phyloP scores from a whole-genome alignment of 164 flowering plant species.

The Berberis vulgaris region DNA sequence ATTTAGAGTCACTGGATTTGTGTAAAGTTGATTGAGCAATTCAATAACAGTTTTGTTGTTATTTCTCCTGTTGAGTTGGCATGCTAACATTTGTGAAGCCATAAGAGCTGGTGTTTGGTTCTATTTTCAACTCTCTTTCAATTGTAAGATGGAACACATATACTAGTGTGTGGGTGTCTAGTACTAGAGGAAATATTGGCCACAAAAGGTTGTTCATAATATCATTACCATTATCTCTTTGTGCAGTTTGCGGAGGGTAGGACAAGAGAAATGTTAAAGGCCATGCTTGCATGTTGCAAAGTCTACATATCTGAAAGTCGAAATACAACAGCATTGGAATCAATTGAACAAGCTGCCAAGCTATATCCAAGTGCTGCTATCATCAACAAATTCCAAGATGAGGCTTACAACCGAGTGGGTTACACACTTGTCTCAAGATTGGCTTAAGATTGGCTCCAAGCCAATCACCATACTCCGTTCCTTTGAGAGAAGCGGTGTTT shows the following conservation, averaged over 20 bases:
- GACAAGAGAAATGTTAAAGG: slow-evolving; percentile 16
- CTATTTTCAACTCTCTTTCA: no score
- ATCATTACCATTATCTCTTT: slow-evolving; percentile 7
- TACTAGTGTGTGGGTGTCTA: background rate
- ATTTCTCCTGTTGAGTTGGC: no score
- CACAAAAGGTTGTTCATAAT: background rate
- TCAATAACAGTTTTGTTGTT: no score
- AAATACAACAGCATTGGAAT: slow-evolving; percentile 41
- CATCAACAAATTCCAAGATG: slow-evolving; percentile 57
- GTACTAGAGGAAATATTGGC: slow-evolving; percentile 6
- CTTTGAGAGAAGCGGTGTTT: slow-evolving; percentile 43
- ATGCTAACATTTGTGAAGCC: no score
- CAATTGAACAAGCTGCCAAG: slow-evolving; percentile 53
- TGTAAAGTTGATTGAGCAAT: no score
- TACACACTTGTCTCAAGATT: slow-evolving; percentile 60
- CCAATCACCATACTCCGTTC: slow-evolving; percentile 24
- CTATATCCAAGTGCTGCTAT: slow-evolving; percentile 35
- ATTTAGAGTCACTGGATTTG: no score
- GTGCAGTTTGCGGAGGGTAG: slow-evolving; percentile 16
- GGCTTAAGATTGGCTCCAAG: slow-evolving; percentile 32
- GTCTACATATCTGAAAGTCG: slow-evolving; percentile 63
- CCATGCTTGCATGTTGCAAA: slow-evolving; percentile 61
- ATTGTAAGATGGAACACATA: no score
- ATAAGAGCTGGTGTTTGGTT: no score
- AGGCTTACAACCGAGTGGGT: slow-evolving; percentile 47